phyloP scores from a whole-genome alignment of 1,284 basidiomycete species.

The Cronartium quercuum region DNA sequence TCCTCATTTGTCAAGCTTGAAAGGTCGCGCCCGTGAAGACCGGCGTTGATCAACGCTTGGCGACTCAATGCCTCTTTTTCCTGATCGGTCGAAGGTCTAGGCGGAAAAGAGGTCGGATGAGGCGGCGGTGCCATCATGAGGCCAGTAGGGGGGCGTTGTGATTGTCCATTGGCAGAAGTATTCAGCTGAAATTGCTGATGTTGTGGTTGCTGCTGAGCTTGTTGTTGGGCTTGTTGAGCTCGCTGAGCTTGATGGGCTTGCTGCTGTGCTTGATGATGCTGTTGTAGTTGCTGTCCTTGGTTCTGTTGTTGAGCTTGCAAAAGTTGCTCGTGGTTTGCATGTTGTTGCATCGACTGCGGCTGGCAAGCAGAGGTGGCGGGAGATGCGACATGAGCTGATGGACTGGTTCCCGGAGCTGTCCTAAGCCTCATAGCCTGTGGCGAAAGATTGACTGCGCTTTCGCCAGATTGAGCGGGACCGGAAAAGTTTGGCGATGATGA shows the following conservation, averaged over 20 bases:
- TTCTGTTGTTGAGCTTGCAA: background rate
- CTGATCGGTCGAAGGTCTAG: background rate
- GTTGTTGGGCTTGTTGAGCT: background rate
- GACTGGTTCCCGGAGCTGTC: background rate
- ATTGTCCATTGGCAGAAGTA: background rate
- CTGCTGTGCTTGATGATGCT: background rate
- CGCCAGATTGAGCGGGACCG: background rate
- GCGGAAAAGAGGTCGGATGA: background rate
- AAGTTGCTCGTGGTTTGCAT: background rate
- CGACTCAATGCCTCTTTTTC: background rate
- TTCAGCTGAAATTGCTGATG: background rate
- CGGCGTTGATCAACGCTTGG: background rate
- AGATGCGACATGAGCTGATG: background rate
- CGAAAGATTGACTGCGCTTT: background rate
- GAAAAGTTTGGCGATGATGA: background rate
- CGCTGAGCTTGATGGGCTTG: background rate
- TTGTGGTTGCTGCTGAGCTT: background rate
- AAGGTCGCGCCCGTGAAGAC: background rate
- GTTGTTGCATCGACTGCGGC: background rate
- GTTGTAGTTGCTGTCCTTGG: background rate
- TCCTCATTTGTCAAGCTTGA: background rate
- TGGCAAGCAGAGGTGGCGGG: background rate
- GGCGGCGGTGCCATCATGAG: background rate
- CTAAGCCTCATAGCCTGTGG: background rate
- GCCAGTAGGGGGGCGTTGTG: background rate